Conservation (phyloP, 208 protist species). For the Leishmania tarentolae region DNA sequence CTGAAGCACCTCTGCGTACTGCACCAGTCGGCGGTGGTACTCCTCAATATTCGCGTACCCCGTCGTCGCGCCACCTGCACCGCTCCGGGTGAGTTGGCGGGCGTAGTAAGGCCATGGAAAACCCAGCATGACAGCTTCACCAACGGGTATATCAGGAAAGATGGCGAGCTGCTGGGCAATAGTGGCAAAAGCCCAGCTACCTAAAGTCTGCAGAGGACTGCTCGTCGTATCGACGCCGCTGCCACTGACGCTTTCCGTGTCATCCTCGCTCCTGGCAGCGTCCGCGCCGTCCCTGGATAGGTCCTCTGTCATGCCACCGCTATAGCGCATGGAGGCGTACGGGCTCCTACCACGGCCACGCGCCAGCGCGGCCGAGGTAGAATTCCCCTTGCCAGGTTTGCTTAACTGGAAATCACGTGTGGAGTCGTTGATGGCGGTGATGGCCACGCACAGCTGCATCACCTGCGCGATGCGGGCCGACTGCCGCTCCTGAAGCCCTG, state of each 20-base stretch:
- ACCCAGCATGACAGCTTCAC: constrained; percentile 49
- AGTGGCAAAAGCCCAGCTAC: constrained; percentile 58
- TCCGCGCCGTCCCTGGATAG: constrained; percentile 11
- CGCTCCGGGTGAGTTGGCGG: constrained; percentile 43
- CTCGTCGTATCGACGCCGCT: neutral
- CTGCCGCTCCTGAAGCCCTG: constrained; percentile 26
- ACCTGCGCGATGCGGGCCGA: constrained; percentile 40
- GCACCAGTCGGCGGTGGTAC: constrained; percentile 20
- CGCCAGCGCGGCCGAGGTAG: neutral
- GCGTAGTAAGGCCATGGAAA: constrained; percentile 72
- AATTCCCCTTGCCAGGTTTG: constrained; percentile 18
- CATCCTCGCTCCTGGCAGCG: neutral
- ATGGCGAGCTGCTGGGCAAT: constrained; percentile 43
- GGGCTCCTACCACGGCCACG: neutral
- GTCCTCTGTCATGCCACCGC: constrained; percentile 17
- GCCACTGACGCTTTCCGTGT: neutral
- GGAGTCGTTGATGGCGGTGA: constrained; percentile 62
- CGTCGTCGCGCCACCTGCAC: constrained; percentile 36
- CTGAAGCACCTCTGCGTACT: constrained; percentile 39
- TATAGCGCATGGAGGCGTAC: constrained; percentile 13
- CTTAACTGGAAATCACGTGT: constrained; percentile 60
- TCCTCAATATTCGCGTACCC: constrained; percentile 31
- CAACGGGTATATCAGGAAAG: constrained; percentile 64
- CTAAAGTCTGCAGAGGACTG: constrained; percentile 47
- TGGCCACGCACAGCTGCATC: constrained; percentile 48